These are phyloP conservation scores for Cicer bijugum DNA, from an alignment of 306 rosid genomes.

Conservation along the genomic window DNA sequence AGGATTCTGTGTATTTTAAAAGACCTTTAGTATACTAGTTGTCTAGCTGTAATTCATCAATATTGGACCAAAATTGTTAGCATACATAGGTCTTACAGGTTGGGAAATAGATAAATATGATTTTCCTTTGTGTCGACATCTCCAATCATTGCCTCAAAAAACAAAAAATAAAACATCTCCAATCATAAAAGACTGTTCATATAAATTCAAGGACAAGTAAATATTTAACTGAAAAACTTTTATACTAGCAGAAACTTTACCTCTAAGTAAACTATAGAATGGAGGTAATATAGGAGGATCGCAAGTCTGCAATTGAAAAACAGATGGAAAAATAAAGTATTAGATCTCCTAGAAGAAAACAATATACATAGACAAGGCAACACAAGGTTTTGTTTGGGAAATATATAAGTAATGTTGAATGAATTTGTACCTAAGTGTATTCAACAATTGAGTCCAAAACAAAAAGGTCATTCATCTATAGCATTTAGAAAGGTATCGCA, in stretches of 20 bases:
- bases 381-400: conserved; percentile 14
- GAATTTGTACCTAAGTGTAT: background rate
- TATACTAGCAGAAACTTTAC: conserved; percentile 38
- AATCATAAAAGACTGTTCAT: conserved; percentile 10
- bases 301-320: conserved; percentile 51
- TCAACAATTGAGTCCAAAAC: too few species aligned
- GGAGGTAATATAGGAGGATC: conserved; percentile 62
- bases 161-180: background rate
- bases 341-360: background rate
- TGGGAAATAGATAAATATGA: conserved; percentile 23
- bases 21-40: background rate
- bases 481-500: background rate
- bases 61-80: conserved; percentile 8
- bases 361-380: background rate
- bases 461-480: background rate
- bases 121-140: conserved; percentile 11
- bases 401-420: background rate
- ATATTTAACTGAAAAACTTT: conserved; percentile 14
- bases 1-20: conserved; percentile 1
- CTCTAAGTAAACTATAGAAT: conserved; percentile 51
- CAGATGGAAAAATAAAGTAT: conserved; percentile 12
- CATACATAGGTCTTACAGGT: background rate
- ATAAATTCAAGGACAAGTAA: conserved; percentile 15
- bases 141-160: conserved; percentile 15
- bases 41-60: conserved; percentile 9